Base-by-base conservation (phyloP, 1,139 yeast genomes). In the Debaryomyces fabryi region DNA sequence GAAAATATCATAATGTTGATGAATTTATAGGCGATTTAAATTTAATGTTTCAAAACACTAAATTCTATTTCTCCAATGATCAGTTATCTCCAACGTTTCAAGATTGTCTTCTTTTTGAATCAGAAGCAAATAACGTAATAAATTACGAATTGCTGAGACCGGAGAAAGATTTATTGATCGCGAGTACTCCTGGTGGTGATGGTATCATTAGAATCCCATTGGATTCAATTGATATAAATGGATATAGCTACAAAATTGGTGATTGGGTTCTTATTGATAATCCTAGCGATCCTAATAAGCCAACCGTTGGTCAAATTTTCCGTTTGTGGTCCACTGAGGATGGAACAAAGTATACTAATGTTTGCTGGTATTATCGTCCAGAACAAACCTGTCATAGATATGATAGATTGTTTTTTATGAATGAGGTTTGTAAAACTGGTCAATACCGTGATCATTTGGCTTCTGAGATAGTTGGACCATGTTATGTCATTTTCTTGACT, bases 301-400 rank as follows among this genome's bases (percentile, higher is more conserved):
- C 99, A 13, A 92, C 92, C 12, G 88, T 92, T 24, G 97, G 96
- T 8, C 99, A 93, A 67, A 82, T 93, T 33, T 93, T 92, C 72
- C 81, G 97, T 59, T 80, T 93, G 54, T 93, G 99, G 99, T 83
- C 86, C 50, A 83, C 85, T 3, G 79, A 82, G 48, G 97, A 91
- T 59, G 96, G 95, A 13, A 85, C 88, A 54, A 79, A 86, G 52
- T 92, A 93, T 82, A 80, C 93, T 62, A 93, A 93, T 62, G 96
- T 90, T 35, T 93, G 99, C 72, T 93, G 99, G 99, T 93, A 92
- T 69, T 88, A 89, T 62, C 83, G 98, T 52, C 97, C 99, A 0
- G 98, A 93, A 66, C 98, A 95, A 74, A 93, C 99, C 0, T 96
- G 95, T 42, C 99, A 93, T 67, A 82, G 95, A 57, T 87, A 79